Percentiles rank a stretch among this genome's conserved stretches.
phyloP scores from a whole-genome alignment of 768 basidiomycete genomes.

The Jaapia argillacea region DNA sequence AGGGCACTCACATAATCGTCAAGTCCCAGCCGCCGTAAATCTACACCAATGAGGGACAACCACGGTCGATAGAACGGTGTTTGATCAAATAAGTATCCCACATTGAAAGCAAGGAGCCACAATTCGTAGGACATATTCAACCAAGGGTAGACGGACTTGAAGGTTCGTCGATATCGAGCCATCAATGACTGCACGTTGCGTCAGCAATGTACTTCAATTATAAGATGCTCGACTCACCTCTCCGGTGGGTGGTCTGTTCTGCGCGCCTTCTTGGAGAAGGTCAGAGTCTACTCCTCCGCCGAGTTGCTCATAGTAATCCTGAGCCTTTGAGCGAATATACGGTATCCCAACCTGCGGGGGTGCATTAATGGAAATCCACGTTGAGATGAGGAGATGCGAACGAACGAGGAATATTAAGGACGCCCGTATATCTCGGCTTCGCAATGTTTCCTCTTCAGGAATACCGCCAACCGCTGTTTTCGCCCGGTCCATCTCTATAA shows the following conservation, averaged over 20 bases:
- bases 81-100: slow-evolving; percentile 84
- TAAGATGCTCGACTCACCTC: slow-evolving; percentile 1
- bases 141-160: slow-evolving; percentile 77
- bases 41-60: slow-evolving; percentile 78
- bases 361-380: not conserved
- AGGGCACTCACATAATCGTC: slow-evolving; percentile 62
- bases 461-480: slow-evolving; percentile 57
- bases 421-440: slow-evolving; percentile 56
- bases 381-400: not conserved
- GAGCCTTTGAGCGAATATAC: slow-evolving; percentile 80
- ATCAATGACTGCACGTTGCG: slow-evolving; percentile 31
- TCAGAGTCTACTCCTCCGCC: slow-evolving; percentile 76
- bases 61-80: slow-evolving; percentile 87
- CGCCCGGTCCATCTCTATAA: slow-evolving; percentile 60
- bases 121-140: slow-evolving; percentile 66
- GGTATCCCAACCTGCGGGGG: slow-evolving; percentile 68
- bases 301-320: slow-evolving; percentile 84
- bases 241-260: no score
- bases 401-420: slow-evolving; percentile 77
- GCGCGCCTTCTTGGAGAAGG: slow-evolving; percentile 43
- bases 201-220: not conserved
- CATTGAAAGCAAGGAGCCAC: slow-evolving; percentile 77
- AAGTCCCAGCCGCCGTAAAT: slow-evolving; percentile 66
- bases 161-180: slow-evolving; percentile 46
- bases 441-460: slow-evolving; percentile 55